phyloP scores from a whole-genome alignment of 345 rosid genomes.

The Populus euphratica region DNA sequence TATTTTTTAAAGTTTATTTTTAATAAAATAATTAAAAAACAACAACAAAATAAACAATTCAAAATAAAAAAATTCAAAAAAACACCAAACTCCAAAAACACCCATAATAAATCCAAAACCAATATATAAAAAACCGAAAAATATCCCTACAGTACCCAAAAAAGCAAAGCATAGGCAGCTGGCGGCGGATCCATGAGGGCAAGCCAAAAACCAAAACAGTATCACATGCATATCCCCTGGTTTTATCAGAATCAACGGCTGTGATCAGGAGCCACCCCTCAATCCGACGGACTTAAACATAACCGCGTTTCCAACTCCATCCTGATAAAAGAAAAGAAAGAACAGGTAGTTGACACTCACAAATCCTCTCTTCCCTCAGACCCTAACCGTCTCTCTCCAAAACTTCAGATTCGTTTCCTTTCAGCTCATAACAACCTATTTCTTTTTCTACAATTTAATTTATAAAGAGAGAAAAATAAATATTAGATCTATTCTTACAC shows the following conservation, averaged over 20 bases:
- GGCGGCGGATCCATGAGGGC: conserved; percentile 27
- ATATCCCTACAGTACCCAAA: not conserved
- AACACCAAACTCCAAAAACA: too few relatives aligned
- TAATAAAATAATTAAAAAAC: too few relatives aligned
- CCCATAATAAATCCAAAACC: not conserved
- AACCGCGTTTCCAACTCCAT: conserved; percentile 7
- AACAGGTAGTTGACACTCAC: not conserved
- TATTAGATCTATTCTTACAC: not conserved
- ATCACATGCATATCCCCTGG: conserved; percentile 17
- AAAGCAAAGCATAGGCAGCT: not conserved
- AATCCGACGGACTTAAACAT: conserved; percentile 17
- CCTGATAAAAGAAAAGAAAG: too few relatives aligned
- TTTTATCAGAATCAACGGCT: conserved; percentile 3
- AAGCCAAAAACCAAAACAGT: conserved; percentile 6
- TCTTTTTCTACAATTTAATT: not conserved
- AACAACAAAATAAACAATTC: too few relatives aligned
- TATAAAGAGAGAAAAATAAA: not conserved
- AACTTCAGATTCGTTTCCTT: not conserved
- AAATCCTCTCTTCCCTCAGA: conserved; percentile 9
- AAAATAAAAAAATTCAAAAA: too few relatives aligned
- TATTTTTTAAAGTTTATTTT: too few relatives aligned
- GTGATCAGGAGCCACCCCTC: not conserved
- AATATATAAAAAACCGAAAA: not conserved
- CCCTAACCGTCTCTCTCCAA: conserved; percentile 16
- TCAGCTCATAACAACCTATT: not conserved